Conservation (phyloP, 2,329 filamentous ascomycete genomes). For the Alternaria sp. region DNA sequence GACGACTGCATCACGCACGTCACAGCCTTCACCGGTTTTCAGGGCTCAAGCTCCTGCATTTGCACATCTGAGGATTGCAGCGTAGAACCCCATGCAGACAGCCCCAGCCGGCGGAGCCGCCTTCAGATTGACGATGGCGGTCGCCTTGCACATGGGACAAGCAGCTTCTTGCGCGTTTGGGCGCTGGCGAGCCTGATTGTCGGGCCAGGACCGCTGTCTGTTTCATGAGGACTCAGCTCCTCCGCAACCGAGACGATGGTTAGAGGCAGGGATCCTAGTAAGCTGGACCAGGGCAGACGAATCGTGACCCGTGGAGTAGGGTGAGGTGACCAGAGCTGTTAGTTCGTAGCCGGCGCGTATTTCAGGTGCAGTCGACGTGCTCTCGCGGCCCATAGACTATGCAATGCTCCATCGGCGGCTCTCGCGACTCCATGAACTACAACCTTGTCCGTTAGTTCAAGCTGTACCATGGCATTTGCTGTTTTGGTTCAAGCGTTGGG, state of each 20-base stretch:
- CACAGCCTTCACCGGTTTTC: slow-evolving; percentile 21
- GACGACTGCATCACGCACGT: slow-evolving; percentile 19
- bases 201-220: slow-evolving; percentile 22
- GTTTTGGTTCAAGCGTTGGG: slow-evolving; percentile 26
- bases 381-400: slow-evolving; percentile 1
- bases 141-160: slow-evolving; percentile 16
- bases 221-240: slow-evolving; percentile 18
- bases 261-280: slow-evolving; percentile 9
- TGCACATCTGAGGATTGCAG: slow-evolving; percentile 1
- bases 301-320: slow-evolving; percentile 6
- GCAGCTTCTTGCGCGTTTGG: slow-evolving; percentile 24
- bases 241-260: slow-evolving; percentile 20
- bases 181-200: slow-evolving; percentile 22
- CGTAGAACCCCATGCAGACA: slow-evolving; percentile 3
- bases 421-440: slow-evolving; percentile 15
- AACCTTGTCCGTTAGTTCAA: slow-evolving; percentile 2
- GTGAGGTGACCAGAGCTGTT: slow-evolving; percentile 4
- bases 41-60: slow-evolving; percentile 20
- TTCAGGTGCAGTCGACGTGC: background rate
- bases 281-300: slow-evolving; percentile 14
- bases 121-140: slow-evolving; percentile 19
- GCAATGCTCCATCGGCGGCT: slow-evolving; percentile 7
- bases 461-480: slow-evolving; percentile 27
- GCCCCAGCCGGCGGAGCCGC: slow-evolving; percentile 31
- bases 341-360: slow-evolving; percentile 12